Base-by-base conservation (phyloP, 495 filamentous ascomycete species). In the Neurospora intermedia region DNA sequence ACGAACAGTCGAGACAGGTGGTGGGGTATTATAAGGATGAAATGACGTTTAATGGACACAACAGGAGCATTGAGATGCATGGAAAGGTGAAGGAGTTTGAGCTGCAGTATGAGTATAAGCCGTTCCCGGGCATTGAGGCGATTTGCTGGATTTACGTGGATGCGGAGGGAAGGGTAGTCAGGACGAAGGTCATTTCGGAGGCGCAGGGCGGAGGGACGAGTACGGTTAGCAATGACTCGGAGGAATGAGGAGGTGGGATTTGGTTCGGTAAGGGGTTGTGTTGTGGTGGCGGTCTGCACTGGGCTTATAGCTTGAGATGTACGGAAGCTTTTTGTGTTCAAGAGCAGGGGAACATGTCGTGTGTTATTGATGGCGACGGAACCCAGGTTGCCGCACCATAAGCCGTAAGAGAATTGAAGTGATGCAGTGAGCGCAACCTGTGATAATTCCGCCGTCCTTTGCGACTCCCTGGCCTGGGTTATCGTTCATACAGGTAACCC, bases 21-120 rank as follows among this genome's bases (percentile, higher is more conserved):
- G 85, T 88, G 2, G 87, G 87, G 10, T 83, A 74, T 70, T 88
- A 87, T 73, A 71, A 74, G 66, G 78, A 71, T 38, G 83, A 87
- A 71, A 89, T 89, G 86, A 81, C 72, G 38, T 87, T 86, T 76
- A 87, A 81, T 69, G 86, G 86, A 23, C 84, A 87, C 72, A 87
- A 88, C 72, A 76, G 82, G 75, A 85, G 78, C 15, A 80, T 85
- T 15, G 77, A 77, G 2, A 78, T 79, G 11, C 78, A 86, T 72
- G 87, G 85, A n/a, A 76, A 80, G 41, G 76, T 75, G 9, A 38
- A 38, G 35, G 85, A 85, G 78, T 83, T 75, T 73, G 81, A 84
- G 73, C 73, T 85, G 71, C 82, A 85, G 76, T 89, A 87, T 72
- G 78, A 83, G 48, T 89, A 89, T 75, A 74, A 75, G 72, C 87